Base-by-base conservation (phyloP, 2,329 filamentous ascomycete species). In the Talaromyces verruculosus region DNA sequence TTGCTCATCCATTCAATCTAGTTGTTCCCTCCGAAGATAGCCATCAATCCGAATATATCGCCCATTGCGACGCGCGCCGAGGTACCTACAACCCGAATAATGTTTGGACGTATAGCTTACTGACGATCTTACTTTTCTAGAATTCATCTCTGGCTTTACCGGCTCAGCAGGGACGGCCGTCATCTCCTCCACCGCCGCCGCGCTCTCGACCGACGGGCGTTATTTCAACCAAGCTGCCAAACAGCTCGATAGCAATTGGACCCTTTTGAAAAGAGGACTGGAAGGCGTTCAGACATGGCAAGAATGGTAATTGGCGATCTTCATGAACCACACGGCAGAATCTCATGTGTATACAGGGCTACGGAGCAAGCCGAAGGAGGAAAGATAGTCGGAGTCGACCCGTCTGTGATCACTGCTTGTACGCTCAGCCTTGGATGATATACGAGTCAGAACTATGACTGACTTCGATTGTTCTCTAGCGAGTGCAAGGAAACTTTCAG, bases 1-100 rank as follows among this genome's bases (percentile, higher is more conserved):
- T 19, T 43, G 33, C 49, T 64, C 33, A 53, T 57, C 17, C n/a
- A 5, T 13, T 58, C 37, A 58, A 65, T 30, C 60, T 68, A 98
- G 94, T 99, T 75, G 87, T 98, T 6, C 95, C 95, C 0, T 97
- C 94, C 39, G 95, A 98, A 85, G 95, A 99, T 78, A 94, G 92
- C 76, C 95, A 99, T 78, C 92, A 94, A 71, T 98, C 94, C 71
- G 95, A 99, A 82, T 99, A 99, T 79, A 97, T 97, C 78, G 95
- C 95, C 61, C 89, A 90, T n/a, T 97, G 92, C 77, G 95, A 99
- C 82, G 93, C 87, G 68, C 89, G 95, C 71, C 89, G 95, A 86
- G 85, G 86, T 88, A 71, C 78, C 76, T 67, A 67, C 63, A 55
- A 59, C 41, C 5, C 39, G 57, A 37, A 37, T 58, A 30, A 33